Base-by-base conservation (phyloP, 2,329 filamentous ascomycete species). In the Diaporthe sp. region DNA sequence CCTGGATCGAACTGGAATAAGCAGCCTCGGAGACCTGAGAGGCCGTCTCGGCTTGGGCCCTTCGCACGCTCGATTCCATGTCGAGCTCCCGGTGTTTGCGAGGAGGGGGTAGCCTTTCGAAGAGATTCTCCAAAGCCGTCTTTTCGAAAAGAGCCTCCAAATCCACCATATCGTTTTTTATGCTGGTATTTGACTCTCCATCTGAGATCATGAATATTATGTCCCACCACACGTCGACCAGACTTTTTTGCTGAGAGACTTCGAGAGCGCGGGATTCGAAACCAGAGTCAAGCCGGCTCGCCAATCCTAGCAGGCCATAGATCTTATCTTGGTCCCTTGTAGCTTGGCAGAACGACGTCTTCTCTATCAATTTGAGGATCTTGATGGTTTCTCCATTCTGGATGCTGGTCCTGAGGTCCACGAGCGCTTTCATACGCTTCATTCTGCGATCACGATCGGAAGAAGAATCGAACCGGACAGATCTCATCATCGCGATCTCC, bases 61-160 rank as follows among this genome's bases (percentile, higher is more conserved):
- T 34, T 31, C 53, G 53, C 10, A 4, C 4, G 6, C 15, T 19
- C 15, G 53, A 31, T 57, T 0, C 17, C 28, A 22, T 19, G 1
- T 34, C 7, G 17, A 19, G 53, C 53, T 17, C 3, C 53, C 3
- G 5, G 9, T 19, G 15, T 31, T 17, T 34, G 7, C 15, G 28
- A 57, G 53, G 53, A 34, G 28, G 28, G 0, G 15, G 7, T 4
- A 57, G 25, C 12, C 3, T 15, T 19, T 13, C 25, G 28, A 19
- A 0, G 3, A 31, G 15, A 15, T 1, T 4, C 28, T 19, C 0
- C 53, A 57, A 9, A 57, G 17, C 8, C 2, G 1, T 25, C 25
- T 25, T 25, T 25, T 25, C 25, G 25, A 25, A 25, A 25, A 25
- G 25, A 25, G 25, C 25, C 25, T 25, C 25, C 25, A 25, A 25